These are phyloP conservation scores for Aeschynomene evenia DNA, from an alignment of 306 rosid genomes.

Conservation along the genomic window DNA sequence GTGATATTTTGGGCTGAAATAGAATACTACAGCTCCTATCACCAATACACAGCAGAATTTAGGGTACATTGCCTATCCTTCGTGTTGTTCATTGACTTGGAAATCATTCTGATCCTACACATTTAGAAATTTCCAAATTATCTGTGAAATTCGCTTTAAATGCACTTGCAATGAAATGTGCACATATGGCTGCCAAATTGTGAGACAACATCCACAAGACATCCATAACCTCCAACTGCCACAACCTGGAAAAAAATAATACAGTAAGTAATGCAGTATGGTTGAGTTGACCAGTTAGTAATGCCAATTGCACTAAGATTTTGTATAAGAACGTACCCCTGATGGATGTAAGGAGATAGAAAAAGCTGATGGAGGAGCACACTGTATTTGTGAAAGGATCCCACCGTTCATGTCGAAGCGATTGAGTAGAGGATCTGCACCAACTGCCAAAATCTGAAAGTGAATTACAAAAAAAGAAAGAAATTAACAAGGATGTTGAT, in stretches of 20 bases:
- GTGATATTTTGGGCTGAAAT: no score
- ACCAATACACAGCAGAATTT: not conserved
- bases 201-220: constrained; percentile 83
- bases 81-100: not conserved
- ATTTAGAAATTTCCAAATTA: not conserved
- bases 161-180: constrained; percentile 62
- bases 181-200: constrained; percentile 95
- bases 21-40: not conserved
- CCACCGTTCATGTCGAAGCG: constrained; percentile 78
- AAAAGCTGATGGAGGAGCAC: constrained; percentile 79
- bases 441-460: constrained; percentile 73
- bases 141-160: constrained; percentile 15
- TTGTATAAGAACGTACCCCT: constrained; percentile 56
- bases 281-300: constrained; percentile 23
- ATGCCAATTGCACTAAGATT: not conserved
- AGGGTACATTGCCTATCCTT: not conserved
- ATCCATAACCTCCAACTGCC: constrained; percentile 90
- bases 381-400: constrained; percentile 83
- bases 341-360: constrained; percentile 75
- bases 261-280: constrained; percentile 13
- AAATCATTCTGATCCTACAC: not conserved
- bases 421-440: constrained; percentile 76
- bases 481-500: not conserved
- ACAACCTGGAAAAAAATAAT: constrained; percentile 54
- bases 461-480: constrained; percentile 21